Evolutionary conservation across 1,284 basidiomycete genomes (phyloP), one percentile per base, ranked within the genome.

Genomic region (Trametes pubescens): DNA sequence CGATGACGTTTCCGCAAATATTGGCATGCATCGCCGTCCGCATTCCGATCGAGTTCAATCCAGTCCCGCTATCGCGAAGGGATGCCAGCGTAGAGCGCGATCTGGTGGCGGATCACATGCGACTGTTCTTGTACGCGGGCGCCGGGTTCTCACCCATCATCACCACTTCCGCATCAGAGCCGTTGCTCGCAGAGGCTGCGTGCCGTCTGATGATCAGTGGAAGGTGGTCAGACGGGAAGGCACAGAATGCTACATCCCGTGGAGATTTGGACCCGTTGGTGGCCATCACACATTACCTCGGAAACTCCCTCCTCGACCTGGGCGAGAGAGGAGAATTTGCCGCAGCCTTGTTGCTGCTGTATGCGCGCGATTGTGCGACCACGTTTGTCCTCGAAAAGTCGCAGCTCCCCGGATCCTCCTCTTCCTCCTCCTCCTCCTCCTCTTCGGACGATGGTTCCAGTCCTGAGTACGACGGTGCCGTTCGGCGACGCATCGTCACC

Each of bases 51-150:
- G 69, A 74, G n/a, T 77, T 78, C 62, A 60, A 64, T 24, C 65
- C 73, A 9, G 63, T 60, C 0, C 66, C 48, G 2, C 59, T 56
- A 22, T 32, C 43, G 54, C 16, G 61, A 26, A 37, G 9, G 13
- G 26, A 56, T 21, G 61, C 59, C 9, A 22, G 44, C 8, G 44
- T 54, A 13, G 72, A 77, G 63, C 58, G 46, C 54, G 47, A 47
- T 29, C 76, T 75, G 53, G 76, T 77, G 10, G 71, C 74, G 44
- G 48, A 55, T 1, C 76, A 79, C 54, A 66, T 76, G 69, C 72
- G 75, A 4, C 59, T 78, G 21, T 71, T 74, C 57, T 67, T 77
- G 34, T 66, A 64, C 11, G 62, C 73, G 43, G 51, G 67, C 40
- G 18, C 57, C 2, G 64, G 59, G 11, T 66, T 73, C 37, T 65